Conservation (phyloP, 352 stramenopile genomes). For the Phytophthora sp. region DNA sequence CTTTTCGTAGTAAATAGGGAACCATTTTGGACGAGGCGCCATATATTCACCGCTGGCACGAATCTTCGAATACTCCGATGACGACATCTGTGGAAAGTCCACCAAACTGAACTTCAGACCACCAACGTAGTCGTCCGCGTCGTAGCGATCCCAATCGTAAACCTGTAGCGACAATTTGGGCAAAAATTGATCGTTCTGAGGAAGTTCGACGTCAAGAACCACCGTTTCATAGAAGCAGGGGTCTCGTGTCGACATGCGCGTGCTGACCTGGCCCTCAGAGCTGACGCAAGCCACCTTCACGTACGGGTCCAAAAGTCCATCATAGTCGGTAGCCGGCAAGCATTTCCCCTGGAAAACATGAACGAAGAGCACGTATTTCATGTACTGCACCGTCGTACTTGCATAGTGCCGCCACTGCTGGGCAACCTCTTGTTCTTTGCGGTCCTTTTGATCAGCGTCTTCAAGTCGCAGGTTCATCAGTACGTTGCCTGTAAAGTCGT, state of each 20-base stretch:
- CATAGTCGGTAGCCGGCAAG: constrained; percentile 74
- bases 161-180: constrained; percentile 80
- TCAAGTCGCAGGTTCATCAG: constrained; percentile 79
- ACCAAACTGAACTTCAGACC: constrained; percentile 60
- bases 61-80: constrained; percentile 61
- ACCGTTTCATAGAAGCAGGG: constrained; percentile 89
- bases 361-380: constrained; percentile 81
- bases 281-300: constrained; percentile 86
- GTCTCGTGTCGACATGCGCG: constrained; percentile 68
- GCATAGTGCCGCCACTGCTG: constrained; percentile 65
- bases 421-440: constrained; percentile 44
- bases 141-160: constrained; percentile 79
- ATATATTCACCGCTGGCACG: constrained; percentile 56
- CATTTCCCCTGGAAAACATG: constrained; percentile 84
- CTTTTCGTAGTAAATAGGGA: constrained; percentile 65
- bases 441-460: constrained; percentile 30
- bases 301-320: constrained; percentile 83
- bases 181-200: constrained; percentile 63
- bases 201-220: constrained; percentile 75
- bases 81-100: constrained; percentile 66
- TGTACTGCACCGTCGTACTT: constrained; percentile 65
- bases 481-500: constrained; percentile 85
- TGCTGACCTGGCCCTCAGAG: constrained; percentile 67
- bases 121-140: constrained; percentile 78
- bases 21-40: constrained; percentile 72